Evolutionary conservation across 257 asterid genomes (phyloP).

Genomic region (Fraxinus excelsior): DNA sequence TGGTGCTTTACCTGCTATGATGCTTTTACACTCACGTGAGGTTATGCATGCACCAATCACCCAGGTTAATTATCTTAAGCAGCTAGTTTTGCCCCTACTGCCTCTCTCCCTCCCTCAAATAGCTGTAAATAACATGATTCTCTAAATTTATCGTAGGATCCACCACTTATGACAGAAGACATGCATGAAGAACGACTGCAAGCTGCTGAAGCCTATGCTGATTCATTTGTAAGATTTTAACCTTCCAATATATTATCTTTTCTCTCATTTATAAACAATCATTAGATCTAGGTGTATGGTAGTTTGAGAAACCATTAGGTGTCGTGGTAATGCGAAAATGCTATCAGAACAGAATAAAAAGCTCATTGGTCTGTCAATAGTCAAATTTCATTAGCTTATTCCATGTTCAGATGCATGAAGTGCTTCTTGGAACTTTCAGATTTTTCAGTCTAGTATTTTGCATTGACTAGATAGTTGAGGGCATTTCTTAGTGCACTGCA

Average conservation of each 20-base stretch:
- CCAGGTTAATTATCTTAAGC: slow-evolving; percentile 56
- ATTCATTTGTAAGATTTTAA: slow-evolving; percentile 62
- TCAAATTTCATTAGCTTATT: neutral
- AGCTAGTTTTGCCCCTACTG: slow-evolving; percentile 24
- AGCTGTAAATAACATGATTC: slow-evolving; percentile 11
- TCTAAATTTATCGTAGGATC: slow-evolving; percentile 53
- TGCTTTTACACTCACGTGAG: slow-evolving; percentile 74
- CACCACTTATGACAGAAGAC: slow-evolving; percentile 96
- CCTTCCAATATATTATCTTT: slow-evolving; percentile 7
- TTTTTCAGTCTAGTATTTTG: neutral
- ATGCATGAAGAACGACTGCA: slow-evolving; percentile 91
- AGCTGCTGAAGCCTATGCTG: slow-evolving; percentile 81
- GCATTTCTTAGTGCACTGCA: neutral
- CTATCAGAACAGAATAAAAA: neutral
- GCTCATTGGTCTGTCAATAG: neutral
- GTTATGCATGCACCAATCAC: slow-evolving; percentile 75
- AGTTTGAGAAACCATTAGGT: neutral
- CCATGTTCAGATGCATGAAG: neutral
- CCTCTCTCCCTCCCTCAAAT: neutral
- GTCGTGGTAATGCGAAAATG: neutral
- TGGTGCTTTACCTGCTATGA: slow-evolving; percentile 59
- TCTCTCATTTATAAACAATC: neutral
- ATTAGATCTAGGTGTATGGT: neutral
- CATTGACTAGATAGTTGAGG: neutral
- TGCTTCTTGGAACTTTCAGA: neutral